Evolutionary conservation across 495 filamentous ascomycete species (phyloP), one percentile per base, ranked within the genome.

Genomic region (Neurospora sp.): DNA sequence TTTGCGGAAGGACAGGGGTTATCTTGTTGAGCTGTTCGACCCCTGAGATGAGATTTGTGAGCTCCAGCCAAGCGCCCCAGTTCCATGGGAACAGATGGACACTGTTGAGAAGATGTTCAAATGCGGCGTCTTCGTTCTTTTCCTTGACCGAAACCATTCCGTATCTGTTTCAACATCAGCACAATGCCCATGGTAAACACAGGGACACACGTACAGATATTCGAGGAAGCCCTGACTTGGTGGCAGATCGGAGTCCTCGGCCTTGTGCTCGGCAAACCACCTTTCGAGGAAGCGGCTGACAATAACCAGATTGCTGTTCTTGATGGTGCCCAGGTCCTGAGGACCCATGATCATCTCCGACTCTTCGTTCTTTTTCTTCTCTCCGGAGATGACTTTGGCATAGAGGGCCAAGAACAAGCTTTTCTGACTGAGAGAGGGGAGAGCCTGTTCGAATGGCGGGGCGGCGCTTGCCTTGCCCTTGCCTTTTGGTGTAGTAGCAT

Each of bases 321-420:
- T 82, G 6, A 93, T 92, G 61, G 88, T 87, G 0, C 93, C 94
- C 18, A 92, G 89, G 80, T 99, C 96, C 40, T 93, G 88, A 0
- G 96, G 96, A 0, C 96, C 96, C 80, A 99, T 86, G 8, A 99
- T 92, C 93, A 97, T 98, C 82, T 99, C 96, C 37, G 92, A 92
- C 40, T 98, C 96, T 78, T 99, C 96, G 79, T 97, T 91, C 80
- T 93, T 97, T 70, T 91, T 88, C 84, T 99, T 99, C 83, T 98
- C 96, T 3, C 96, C 96, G 1, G 95, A 90, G 71, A 99, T 87
- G 77, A 92, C 94, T 73, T 93, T 96, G 27, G 96, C 92, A 75
- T 99, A 99, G 16, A 98, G 84, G 1, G 93, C 90, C 42, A 99
- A 85, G 78, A 99, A 99, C n/a, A 97, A 78, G 18, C 94, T 91